phyloP scores from a whole-genome alignment of 192 early-diverging fungal genomes.

The Coemansia sp. region DNA sequence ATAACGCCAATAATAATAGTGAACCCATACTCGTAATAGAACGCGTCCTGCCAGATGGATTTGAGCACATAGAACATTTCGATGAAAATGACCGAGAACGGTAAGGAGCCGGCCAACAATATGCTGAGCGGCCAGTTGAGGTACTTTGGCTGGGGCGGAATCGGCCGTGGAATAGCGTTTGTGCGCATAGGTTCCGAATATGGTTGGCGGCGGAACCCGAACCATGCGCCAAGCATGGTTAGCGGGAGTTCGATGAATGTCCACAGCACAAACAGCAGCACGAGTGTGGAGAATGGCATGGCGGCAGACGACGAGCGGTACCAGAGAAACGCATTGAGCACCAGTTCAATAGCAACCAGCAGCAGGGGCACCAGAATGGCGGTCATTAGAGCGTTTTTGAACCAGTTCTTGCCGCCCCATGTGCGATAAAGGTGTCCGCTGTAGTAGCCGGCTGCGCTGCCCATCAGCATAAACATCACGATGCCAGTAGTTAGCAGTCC shows the following conservation, averaged over 20 bases:
- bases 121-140: slow-evolving; percentile 60
- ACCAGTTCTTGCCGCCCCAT: slow-evolving; percentile 69
- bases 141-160: slow-evolving; percentile 80
- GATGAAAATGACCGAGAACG: slow-evolving; percentile 72
- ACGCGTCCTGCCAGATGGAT: slow-evolving; percentile 67
- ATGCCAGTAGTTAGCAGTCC: slow-evolving; percentile 60
- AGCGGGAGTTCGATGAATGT: slow-evolving; percentile 75
- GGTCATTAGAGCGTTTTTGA: slow-evolving; percentile 67
- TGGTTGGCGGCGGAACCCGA: slow-evolving; percentile 73
- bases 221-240: slow-evolving; percentile 81
- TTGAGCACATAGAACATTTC: slow-evolving; percentile 72
- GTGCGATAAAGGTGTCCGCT: slow-evolving; percentile 70
- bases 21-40: slow-evolving; percentile 67
- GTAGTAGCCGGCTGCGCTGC: slow-evolving; percentile 64
- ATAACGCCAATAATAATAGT: slow-evolving; percentile 61
- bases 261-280: slow-evolving; percentile 81
- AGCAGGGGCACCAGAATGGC: slow-evolving; percentile 60
- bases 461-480: slow-evolving; percentile 59
- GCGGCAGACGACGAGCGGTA: slow-evolving; percentile 83
- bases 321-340: slow-evolving; percentile 87
- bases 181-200: slow-evolving; percentile 87
- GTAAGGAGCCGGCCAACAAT: slow-evolving; percentile 67
- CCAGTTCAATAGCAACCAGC: slow-evolving; percentile 63
- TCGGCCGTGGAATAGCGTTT: slow-evolving; percentile 88
- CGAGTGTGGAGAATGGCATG: slow-evolving; percentile 84